phyloP scores from a whole-genome alignment of 2,329 filamentous ascomycete genomes.

The Calonectria pauciramosa region DNA sequence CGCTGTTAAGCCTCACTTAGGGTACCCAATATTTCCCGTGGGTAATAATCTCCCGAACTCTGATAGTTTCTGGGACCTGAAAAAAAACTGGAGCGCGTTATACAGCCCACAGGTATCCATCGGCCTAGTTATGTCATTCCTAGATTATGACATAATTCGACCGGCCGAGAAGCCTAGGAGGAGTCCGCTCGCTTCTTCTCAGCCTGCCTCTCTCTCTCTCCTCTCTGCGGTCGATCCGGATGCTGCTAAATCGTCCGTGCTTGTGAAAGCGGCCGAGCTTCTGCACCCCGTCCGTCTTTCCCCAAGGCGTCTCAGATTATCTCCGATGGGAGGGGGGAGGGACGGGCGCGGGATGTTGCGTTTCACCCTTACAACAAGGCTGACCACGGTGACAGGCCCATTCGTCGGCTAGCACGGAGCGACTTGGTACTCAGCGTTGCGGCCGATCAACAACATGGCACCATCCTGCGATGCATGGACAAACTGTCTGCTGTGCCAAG shows the following conservation, averaged over 20 bases:
- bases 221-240: background rate
- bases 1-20: background rate
- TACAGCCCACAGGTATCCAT: too few species aligned
- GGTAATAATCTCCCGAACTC: background rate
- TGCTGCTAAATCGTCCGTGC: background rate
- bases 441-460: background rate
- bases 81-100: too few species aligned
- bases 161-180: background rate
- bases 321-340: background rate
- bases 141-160: background rate
- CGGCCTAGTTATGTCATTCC: background rate
- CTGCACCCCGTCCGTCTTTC: too few species aligned
- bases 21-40: background rate
- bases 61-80: background rate
- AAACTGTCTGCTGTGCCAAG: background rate
- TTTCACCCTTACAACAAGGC: background rate
- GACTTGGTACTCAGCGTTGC: background rate
- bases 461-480: background rate
- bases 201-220: too few species aligned
- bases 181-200: too few species aligned
- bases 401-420: background rate
- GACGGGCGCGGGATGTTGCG: too few species aligned
- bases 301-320: background rate
- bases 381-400: background rate
- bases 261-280: background rate